Evolutionary conservation across 2,329 filamentous ascomycete species (phyloP).

Genomic region (Chaetoscypha palmicola): DNA sequence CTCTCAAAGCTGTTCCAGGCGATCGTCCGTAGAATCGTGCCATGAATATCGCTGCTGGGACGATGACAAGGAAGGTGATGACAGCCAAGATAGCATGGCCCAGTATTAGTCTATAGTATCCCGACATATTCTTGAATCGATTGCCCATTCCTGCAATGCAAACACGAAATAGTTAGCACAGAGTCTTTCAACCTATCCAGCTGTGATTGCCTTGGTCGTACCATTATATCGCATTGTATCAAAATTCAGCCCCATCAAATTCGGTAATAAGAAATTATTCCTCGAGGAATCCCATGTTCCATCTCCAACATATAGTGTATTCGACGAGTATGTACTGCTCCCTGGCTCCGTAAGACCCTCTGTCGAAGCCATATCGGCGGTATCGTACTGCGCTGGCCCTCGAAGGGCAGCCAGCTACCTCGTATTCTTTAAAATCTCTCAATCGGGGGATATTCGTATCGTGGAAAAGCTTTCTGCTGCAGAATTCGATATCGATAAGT

Average conservation of each 20-base stretch:
- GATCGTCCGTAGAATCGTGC: slow-evolving; percentile 63
- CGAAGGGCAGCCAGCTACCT: slow-evolving; percentile 12
- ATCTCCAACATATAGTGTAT: slow-evolving; percentile 71
- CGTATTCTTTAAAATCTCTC: not conserved
- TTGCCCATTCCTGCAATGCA: slow-evolving; percentile 75
- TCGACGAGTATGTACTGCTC: slow-evolving; percentile 64
- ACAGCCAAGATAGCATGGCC: slow-evolving; percentile 67
- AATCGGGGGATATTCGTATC: not conserved
- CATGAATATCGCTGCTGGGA: slow-evolving; percentile 67
- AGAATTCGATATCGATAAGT: slow-evolving; percentile 10
- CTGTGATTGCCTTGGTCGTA: slow-evolving; percentile 33
- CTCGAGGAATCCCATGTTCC: slow-evolving; percentile 76
- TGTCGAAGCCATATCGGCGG: slow-evolving; percentile 25
- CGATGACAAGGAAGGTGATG: slow-evolving; percentile 65
- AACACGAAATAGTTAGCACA: slow-evolving; percentile 13
- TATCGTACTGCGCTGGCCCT: slow-evolving; percentile 12
- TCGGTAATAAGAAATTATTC: slow-evolving; percentile 72
- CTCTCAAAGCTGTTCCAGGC: slow-evolving; percentile 53
- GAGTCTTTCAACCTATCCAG: not conserved
- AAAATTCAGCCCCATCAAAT: slow-evolving; percentile 68
- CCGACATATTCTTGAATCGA: slow-evolving; percentile 59
- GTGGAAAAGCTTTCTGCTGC: not conserved
- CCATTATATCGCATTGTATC: slow-evolving; percentile 82
- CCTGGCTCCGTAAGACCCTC: slow-evolving; percentile 47
- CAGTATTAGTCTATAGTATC: slow-evolving; percentile 64